Base-by-base conservation (phyloP, 2,329 filamentous ascomycete species). In the Paracamarosporium sp. region DNA sequence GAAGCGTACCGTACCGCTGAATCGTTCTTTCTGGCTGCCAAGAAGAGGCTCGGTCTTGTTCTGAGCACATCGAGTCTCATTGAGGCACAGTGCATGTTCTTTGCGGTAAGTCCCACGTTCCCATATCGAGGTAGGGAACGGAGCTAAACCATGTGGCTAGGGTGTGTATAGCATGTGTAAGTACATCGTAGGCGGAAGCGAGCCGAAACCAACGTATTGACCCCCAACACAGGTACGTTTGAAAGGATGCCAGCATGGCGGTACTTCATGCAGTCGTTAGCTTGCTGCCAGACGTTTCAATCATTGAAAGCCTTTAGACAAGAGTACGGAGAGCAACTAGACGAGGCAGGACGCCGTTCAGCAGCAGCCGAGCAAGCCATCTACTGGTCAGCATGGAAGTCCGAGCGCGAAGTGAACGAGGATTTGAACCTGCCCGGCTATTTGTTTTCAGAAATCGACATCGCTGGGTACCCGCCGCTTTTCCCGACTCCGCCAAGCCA, bases 381-480 rank as follows among this genome's bases (percentile, higher is more conserved):
- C n/a, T 61, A 61, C 25, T 59, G 59, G 59, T 59, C 59, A 2
- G 24, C 28, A 9, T 61, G 59, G 59, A 61, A 61, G 50, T 61
- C 59, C 6, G 59, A 61, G 38, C 22, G 31, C 28, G 59, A 61
- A 30, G 13, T 56, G 28, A 48, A 47, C 2, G n/a, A 24, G 1
- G 17, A 40, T 22, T 12, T 51, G 13, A n/a, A 28, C 22, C n/a
- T 51, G 35, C 48, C 48, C 2, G 25, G 35, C 27, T 51, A 22
- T 17, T 15, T 24, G 40, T 20, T 59, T 43, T 55, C 50, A 11
- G 51, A 38, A 45, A 59, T 48, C 33, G 55, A 50, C n/a, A 45
- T 45, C 24, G 22, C 36, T n/a, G 27, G 22, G 17, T 46, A 46
- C 20, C 43, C 43, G 15, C 4, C 43, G 4, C 25, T 46, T n/a